Conservation (phyloP, 1,284 basidiomycete species). For the Porogramme epimiltina region DNA sequence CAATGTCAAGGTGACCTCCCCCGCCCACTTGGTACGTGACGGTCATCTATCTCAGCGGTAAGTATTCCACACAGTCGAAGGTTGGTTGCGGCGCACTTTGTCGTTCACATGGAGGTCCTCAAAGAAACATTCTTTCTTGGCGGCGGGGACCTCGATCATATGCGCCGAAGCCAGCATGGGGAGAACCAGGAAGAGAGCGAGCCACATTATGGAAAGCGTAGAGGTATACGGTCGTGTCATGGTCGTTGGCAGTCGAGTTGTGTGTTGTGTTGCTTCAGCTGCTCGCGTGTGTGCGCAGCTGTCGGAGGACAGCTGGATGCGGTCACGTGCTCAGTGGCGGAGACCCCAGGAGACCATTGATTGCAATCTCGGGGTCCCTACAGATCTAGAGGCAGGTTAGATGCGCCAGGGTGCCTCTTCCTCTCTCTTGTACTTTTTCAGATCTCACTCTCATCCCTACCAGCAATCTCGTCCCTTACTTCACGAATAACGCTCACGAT, state of each 20-base stretch:
- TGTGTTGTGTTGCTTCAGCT: background rate
- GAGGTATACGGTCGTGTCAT: constrained; percentile 44
- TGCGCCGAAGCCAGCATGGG: constrained; percentile 56
- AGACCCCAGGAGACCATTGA: constrained; percentile 19
- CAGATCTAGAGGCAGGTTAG: constrained; percentile 22
- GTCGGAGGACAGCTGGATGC: constrained; percentile 12
- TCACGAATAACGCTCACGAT: constrained; percentile 21
- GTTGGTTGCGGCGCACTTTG: constrained; percentile 57
- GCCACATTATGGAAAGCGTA: constrained; percentile 29
- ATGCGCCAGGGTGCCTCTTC: constrained; percentile 16
- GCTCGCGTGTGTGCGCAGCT: background rate
- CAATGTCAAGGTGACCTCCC: constrained; percentile 95
- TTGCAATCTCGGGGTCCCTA: constrained; percentile 24
- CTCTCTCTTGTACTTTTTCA: constrained; percentile 32
- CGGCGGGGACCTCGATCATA: constrained; percentile 73
- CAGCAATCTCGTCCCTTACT: constrained; percentile 13
- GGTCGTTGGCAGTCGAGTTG: constrained; percentile 20
- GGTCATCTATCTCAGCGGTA: constrained; percentile 77
- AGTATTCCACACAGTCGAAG: background rate
- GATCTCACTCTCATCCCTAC: constrained; percentile 33
- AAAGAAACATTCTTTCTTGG: constrained; percentile 95
- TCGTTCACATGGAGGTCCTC: constrained; percentile 96
- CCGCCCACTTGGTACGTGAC: constrained; percentile 98
- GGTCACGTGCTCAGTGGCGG: constrained; percentile 10
- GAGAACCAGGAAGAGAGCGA: constrained; percentile 45